A percentile compares a stretch with the other conserved stretches of the same genome.
phyloP scores from a whole-genome alignment of 768 basidiomycete genomes.

The Hemileccinum impolitum region DNA sequence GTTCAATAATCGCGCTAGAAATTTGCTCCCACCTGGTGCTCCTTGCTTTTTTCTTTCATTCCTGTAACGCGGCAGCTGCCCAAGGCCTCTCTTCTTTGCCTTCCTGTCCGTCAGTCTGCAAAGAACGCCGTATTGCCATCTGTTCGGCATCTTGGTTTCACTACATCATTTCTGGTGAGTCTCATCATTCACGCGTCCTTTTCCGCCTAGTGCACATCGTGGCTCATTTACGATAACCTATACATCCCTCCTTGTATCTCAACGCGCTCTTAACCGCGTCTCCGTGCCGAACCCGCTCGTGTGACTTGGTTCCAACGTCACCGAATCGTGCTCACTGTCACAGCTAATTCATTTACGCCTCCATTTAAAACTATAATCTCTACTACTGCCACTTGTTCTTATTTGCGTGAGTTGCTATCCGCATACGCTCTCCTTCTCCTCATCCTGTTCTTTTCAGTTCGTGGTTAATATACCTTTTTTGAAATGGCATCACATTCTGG shows the following conservation, averaged over 20 bases:
- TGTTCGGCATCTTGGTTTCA: constrained; percentile 21
- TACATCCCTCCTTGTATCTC: constrained; percentile 17
- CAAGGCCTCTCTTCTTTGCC: constrained; percentile 21
- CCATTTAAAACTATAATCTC: constrained; percentile 34
- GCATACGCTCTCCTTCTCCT: constrained; percentile 9
- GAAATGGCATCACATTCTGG: constrained; percentile 35
- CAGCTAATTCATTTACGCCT: constrained; percentile 36
- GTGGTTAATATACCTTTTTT: constrained; percentile 27
- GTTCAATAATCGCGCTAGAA: constrained; percentile 34
- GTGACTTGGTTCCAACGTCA: too few relatives aligned
- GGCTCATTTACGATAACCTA: constrained; percentile 30
- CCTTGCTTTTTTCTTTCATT: constrained; percentile 31
- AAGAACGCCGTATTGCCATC: constrained; percentile 15
- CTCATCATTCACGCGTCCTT: constrained; percentile 29
- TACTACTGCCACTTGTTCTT: constrained; percentile 25
- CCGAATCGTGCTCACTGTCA: constrained; percentile 21
- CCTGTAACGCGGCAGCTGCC: constrained; percentile 22
- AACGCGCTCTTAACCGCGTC: constrained; percentile 31
- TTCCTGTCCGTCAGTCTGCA: constrained; percentile 20
- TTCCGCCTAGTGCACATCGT: constrained; percentile 28
- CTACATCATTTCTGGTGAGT: constrained; percentile 34
- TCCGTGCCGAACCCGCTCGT: constrained; percentile 30
- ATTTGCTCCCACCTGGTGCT: constrained; percentile 28
- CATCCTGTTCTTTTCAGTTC: constrained; percentile 22
- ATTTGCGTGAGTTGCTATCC: constrained; percentile 25